Evolutionary conservation across 495 filamentous ascomycete genomes (phyloP), one percentile per base, ranked within the genome.

Genomic region (Penicillium egyptiacum): DNA sequence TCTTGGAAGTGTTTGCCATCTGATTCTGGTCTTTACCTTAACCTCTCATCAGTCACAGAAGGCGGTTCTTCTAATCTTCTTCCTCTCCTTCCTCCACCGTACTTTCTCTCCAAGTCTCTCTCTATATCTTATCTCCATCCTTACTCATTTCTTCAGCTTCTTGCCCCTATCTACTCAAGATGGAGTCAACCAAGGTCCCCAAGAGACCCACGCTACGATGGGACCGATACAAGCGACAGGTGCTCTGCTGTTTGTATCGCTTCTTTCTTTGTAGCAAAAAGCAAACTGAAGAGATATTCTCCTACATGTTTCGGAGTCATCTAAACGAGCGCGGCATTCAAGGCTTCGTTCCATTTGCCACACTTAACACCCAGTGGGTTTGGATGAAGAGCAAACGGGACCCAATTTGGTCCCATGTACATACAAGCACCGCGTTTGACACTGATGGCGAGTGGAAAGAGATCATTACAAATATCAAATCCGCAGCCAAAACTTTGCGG

Each of bases 231-330:
- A 56, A 66, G 17, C 47, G 66, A n/a, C 16, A 64, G 5, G 35
- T 70, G 0, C 56, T 75, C 1, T 75, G 72, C n/a, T 70, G 64
- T 26, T 14, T 70, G 5, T 59, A 49, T 26, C 55, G 66, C 6
- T 75, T 71, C 39, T 75, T 68, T 33, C 1, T 50, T 0, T 42
- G 30, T 11, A 55, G 60, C 16, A 10, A 31, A 3, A 23, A 49
- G 0, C 50, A 35, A 0, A 61, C 69, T 2, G 44, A 39, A 25
- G 52, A 40, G 0, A 52, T 75, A 1, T 73, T 77, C 31, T 70
- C 63, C 10, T 17, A 40, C 1, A 50, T 67, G 0, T 75, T 71
- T 22, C 8, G 43, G 25, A 0, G 17, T 0, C 51, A 72, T 10
- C 49, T 75, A 0, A 28, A 9, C 0, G 25, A 65, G 1, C 57